These are phyloP conservation scores for Claviceps spartinae DNA, from an alignment of 2,329 filamentous ascomycete genomes.

Conservation along the genomic window DNA sequence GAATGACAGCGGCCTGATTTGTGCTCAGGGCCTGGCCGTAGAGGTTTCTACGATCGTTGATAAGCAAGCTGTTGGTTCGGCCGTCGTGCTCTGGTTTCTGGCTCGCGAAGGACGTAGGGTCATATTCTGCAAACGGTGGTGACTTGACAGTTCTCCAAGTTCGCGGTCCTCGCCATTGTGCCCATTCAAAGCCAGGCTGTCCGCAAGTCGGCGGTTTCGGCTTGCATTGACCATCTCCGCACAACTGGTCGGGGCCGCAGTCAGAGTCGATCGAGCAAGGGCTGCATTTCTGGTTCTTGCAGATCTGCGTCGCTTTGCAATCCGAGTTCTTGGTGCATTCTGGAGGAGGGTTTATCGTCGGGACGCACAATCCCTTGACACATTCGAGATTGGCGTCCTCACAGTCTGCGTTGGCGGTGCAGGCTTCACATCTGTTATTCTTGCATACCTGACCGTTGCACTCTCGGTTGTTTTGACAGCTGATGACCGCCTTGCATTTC, in stretches of 20 bases:
- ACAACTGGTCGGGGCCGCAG: slow-evolving; percentile 3
- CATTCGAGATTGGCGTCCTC: slow-evolving; percentile 3
- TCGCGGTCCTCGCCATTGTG: slow-evolving; percentile 6
- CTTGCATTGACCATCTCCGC: slow-evolving; percentile 4
- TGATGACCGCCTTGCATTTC: slow-evolving; percentile 1
- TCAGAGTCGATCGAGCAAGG: slow-evolving; percentile 5
- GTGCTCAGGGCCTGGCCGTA: slow-evolving; percentile 5
- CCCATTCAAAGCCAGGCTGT: slow-evolving; percentile 8
- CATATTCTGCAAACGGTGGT: slow-evolving; percentile 7
- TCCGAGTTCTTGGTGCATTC: slow-evolving; percentile 7
- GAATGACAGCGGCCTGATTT: slow-evolving; percentile 6
- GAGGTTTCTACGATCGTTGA: background rate
- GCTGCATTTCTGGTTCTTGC: slow-evolving; percentile 6
- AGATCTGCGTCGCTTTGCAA: slow-evolving; percentile 5
- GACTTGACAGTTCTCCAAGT: slow-evolving; percentile 7
- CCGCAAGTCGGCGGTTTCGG: slow-evolving; percentile 7
- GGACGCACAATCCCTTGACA: slow-evolving; percentile 3
- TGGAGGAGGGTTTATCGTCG: slow-evolving; percentile 1
- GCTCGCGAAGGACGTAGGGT: slow-evolving; percentile 4
- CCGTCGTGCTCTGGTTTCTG: slow-evolving; percentile 4
- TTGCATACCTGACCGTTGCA: slow-evolving; percentile 6
- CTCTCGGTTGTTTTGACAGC: slow-evolving; percentile 5
- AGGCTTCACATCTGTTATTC: slow-evolving; percentile 3
- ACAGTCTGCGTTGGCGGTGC: slow-evolving; percentile 3
- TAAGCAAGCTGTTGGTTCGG: slow-evolving; percentile 7